Percentiles rank a stretch among this genome's conserved stretches.
Evolutionary conservation across 2,329 filamentous ascomycete genomes (phyloP).

Genomic region (Ophiocordyceps camponoti-floridani): DNA sequence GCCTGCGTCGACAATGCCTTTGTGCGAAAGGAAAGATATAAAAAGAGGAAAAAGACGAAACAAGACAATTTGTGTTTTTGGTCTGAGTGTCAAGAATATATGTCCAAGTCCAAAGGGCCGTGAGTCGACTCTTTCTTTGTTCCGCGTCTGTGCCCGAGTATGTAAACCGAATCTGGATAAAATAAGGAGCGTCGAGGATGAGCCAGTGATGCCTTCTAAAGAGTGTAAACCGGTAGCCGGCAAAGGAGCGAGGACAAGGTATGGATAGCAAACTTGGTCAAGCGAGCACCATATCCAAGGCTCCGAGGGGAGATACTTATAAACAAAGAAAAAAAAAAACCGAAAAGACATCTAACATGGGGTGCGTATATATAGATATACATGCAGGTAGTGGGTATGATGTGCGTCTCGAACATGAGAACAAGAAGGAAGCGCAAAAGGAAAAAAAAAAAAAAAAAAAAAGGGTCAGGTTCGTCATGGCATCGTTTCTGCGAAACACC

Average conservation of each 20-base stretch:
- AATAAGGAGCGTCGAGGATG: constrained; percentile 35
- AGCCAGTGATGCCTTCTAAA: constrained; percentile 33
- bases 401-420: not conserved
- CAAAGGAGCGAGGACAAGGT: constrained; percentile 12
- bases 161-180: not conserved
- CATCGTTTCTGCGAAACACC: constrained; percentile 6
- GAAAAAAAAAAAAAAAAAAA: constrained; percentile 1
- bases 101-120: not conserved
- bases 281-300: not conserved
- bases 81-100: too few species aligned
- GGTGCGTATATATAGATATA: not conserved
- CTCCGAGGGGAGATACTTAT: not conserved
- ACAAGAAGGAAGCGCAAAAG: too few species aligned
- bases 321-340: too few species aligned
- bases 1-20: too few species aligned
- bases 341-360: constrained; percentile 2
- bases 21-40: not conserved
- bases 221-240: constrained; percentile 12
- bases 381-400: not conserved
- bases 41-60: not conserved
- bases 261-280: constrained; percentile 8
- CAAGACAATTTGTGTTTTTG: too few species aligned
- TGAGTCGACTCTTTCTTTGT: not conserved
- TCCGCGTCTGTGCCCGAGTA: not conserved
- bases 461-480: not conserved